Conservation (phyloP, 1,284 basidiomycete genomes). For the Thelephora terrestris region DNA sequence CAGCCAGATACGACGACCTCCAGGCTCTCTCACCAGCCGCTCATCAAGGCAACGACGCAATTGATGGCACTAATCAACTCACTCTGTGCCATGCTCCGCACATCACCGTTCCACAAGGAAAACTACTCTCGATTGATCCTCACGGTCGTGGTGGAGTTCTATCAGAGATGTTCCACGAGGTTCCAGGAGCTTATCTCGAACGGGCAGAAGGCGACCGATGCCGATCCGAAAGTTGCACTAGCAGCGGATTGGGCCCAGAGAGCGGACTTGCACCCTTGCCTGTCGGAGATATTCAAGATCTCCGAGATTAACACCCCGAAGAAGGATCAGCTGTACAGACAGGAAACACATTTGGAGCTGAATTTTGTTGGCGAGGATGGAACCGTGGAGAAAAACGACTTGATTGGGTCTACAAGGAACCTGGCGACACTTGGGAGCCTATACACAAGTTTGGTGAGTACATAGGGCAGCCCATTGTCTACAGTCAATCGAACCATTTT, state of each 20-base stretch:
- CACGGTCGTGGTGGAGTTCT: constrained; percentile 94
- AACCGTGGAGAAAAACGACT: constrained; percentile 49
- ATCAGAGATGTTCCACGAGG: constrained; percentile 84
- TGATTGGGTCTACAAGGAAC: constrained; percentile 72
- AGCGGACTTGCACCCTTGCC: constrained; percentile 64
- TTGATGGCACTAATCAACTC: constrained; percentile 89
- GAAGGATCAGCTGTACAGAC: constrained; percentile 49
- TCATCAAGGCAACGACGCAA: constrained; percentile 81
- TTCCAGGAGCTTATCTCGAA: constrained; percentile 69
- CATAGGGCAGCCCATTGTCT: background rate
- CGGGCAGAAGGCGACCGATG: constrained; percentile 25
- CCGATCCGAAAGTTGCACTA: constrained; percentile 41
- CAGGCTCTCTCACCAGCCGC: constrained; percentile 55
- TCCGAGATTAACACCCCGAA: constrained; percentile 31
- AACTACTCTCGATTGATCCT: constrained; percentile 91
- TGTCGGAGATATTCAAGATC: constrained; percentile 46
- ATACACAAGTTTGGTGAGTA: constrained; percentile 76
- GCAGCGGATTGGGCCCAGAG: constrained; percentile 83
- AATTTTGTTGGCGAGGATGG: constrained; percentile 42
- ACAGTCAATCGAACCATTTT: background rate
- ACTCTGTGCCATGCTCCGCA: constrained; percentile 84
- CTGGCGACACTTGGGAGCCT: constrained; percentile 72
- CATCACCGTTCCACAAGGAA: constrained; percentile 94
- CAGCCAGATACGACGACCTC: constrained; percentile 62
- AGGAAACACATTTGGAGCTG: constrained; percentile 72